Base-by-base conservation (phyloP, 106 monocot species). In the Chionographis japonica region DNA sequence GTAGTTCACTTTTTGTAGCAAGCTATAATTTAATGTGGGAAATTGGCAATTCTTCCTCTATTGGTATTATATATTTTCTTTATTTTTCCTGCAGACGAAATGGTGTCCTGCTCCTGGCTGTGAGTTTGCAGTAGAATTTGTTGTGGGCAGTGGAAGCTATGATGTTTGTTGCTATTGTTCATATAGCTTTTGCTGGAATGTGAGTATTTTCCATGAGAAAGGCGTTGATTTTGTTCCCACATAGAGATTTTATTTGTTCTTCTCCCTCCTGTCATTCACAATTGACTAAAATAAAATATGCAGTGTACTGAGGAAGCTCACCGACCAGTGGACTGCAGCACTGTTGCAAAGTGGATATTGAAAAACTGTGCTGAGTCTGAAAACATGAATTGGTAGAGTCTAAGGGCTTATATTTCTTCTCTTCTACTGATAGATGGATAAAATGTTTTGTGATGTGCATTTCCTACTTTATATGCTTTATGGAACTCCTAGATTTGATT, bases 261-360 rank as follows among this genome's bases (percentile, higher is more conserved):
- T 8, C 1, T 27, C 27, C 8, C 15, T 65, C n/a, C 50, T 27
- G 2, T 14, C 4, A 35, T 12, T 20, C 36, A 52, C 4, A 53
- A 27, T 19, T 56, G 39, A n/a, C 35, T 40, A 37, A 50, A 59
- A 49, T 15, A 55, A 61, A 73, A 62, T 37, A 62, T 83, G 74
- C 79, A 93, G 92, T 93, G 92, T 62, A 83, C 88, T 10, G 92
- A 93, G 70, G 92, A 93, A 81, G 92, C 88, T 68, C 92, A 93
- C 67, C 77, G 92, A 37, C 92, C 92, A 59, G 92, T 93, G 56
- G 85, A 93, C 60, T 93, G 92, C 74, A 68, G 61, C 56, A 93
- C 92, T 18, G 88, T 93, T 14, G 70, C 84, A 15, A 81, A 76
- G 60, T 92, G 92, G 92, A 78, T 92, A 52, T 61, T 92, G 49